phyloP scores from a whole-genome alignment of 2,329 filamentous ascomycete species.

The Graphiopsis chlorocephala region DNA sequence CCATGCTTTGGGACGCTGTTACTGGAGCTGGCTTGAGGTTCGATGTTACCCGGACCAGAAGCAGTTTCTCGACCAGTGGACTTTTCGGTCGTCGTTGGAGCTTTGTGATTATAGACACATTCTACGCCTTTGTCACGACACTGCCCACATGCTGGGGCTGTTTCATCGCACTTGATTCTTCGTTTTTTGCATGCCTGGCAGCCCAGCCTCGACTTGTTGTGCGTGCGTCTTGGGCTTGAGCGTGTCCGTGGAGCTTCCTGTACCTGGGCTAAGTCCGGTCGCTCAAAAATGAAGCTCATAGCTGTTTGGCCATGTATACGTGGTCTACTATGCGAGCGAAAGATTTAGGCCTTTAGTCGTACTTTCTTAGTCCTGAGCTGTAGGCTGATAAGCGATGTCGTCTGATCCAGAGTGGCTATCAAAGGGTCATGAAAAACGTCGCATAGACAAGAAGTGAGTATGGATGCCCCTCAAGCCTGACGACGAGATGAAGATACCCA shows the following conservation, averaged over 20 bases:
- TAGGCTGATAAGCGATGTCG: not conserved
- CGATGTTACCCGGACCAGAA: not conserved
- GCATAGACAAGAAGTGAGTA: not conserved
- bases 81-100: not conserved
- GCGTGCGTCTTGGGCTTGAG: slow-evolving; percentile 10
- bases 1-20: not conserved
- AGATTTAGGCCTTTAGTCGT: not conserved
- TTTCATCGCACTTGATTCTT: slow-evolving; percentile 28
- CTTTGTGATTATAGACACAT: slow-evolving; percentile 18
- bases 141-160: slow-evolving; percentile 21
- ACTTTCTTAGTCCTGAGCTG: not conserved
- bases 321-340: not conserved
- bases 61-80: not conserved
- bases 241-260: slow-evolving; percentile 10
- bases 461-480: not conserved
- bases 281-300: slow-evolving; percentile 12
- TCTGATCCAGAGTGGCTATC: not conserved
- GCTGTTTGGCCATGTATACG: not conserved
- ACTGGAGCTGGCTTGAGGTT: not conserved
- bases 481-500: not conserved
- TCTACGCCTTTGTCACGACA: slow-evolving; percentile 20
- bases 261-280: slow-evolving; percentile 13
- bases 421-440: not conserved
- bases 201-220: slow-evolving; percentile 17
- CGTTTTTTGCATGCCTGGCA: slow-evolving; percentile 25